Conservation (phyloP, 164 flowering plant species). For the Tetracentron sinense region DNA sequence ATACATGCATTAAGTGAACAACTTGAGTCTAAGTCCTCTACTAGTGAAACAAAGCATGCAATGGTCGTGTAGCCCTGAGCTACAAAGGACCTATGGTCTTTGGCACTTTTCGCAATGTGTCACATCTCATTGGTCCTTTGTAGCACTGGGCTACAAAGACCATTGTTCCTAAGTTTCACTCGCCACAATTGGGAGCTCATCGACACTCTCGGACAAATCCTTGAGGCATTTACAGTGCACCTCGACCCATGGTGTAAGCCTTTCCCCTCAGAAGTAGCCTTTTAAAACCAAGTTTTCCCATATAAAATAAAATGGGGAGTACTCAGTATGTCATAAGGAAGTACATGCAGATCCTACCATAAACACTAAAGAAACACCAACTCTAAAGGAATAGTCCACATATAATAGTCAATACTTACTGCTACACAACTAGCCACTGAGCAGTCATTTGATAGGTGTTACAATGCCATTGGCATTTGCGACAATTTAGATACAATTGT, state of each 20-base stretch:
- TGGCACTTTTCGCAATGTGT: too few species aligned
- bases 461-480: not conserved
- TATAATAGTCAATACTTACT: not conserved
- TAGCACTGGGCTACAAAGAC: too few species aligned
- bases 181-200: too few species aligned
- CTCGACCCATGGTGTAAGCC: not conserved
- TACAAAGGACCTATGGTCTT: too few species aligned
- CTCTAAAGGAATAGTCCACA: not conserved
- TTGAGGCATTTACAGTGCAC: too few species aligned
- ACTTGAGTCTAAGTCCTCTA: too few species aligned
- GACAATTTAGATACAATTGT: constrained; percentile 3
- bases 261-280: not conserved
- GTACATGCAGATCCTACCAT: not conserved
- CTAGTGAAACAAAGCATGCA: too few species aligned
- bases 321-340: not conserved
- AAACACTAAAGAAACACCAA: not conserved
- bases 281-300: not conserved
- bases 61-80: too few species aligned
- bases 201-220: too few species aligned
- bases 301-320: not conserved
- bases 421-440: not conserved
- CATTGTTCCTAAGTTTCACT: too few species aligned
- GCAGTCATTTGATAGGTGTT: not conserved
- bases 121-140: too few species aligned
- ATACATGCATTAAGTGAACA: too few species aligned